Evolutionary conservation across 306 rosid species (phyloP), one percentile per base, ranked within the genome.

Genomic region (Crataegus laevigata): DNA sequence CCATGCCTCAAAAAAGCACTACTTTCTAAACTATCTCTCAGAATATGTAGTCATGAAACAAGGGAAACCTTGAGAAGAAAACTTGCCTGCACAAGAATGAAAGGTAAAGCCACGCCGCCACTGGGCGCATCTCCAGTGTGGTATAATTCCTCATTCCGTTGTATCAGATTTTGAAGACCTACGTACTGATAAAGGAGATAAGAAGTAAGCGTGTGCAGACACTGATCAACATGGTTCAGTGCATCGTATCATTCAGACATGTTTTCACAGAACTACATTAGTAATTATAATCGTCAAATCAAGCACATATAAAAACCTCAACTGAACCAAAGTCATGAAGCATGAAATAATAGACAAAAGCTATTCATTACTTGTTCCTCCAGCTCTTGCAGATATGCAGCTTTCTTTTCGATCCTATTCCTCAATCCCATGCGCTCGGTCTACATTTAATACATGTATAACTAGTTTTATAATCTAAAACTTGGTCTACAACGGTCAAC

Each of bases 71-170:
- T 21, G 68, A 73, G 58, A 84, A 69, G 82, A 79, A 68, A 51
- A 74, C 74, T 5, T 90, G 91, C 98, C 91, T 94, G 97, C 70
- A 94, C 98, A 73, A 94, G 83, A 86, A 94, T 91, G 82, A 94
- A 94, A 68, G 98, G 98, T 69, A 94, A 89, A 71, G 97, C 87
- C 78, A 94, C 98, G 66, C 98, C 98, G 59, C 97, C 98, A 28
- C 85, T 88, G 66, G 97, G 98, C 52, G 93, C 88, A 86, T 91
- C 87, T 78, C 87, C 98, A 75, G 94, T 86, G 78, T 90, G 83
- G 85, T 79, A 91, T 79, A 91, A 82, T 78, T 94, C 96, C 72
- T 87, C 96, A 78, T 94, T 94, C 66, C 98, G 88, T 79, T 90
- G 94, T 79, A 90, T 84, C 81, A 94, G 93, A 78, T 89, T 88